Percentiles rank a stretch among this genome's conserved stretches.
Conservation (phyloP, 805 yeast genomes). For the Ogataea pilisensis region DNA sequence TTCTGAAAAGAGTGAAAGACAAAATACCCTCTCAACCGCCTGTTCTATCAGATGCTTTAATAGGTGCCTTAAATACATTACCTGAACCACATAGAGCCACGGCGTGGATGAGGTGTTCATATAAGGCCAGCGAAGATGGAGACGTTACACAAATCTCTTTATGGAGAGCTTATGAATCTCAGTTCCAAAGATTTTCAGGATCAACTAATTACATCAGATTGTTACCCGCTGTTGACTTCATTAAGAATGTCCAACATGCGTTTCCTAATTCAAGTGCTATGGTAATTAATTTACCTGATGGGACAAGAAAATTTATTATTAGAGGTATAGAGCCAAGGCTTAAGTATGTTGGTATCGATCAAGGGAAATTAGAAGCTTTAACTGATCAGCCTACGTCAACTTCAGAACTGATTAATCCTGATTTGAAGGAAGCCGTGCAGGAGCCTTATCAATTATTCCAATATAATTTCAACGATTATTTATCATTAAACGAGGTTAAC, state of each 20-base stretch:
- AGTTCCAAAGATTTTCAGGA: constrained; percentile 63
- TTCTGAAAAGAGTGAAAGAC: constrained; percentile 57
- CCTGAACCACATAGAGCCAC: constrained; percentile 90
- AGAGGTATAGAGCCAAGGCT: constrained; percentile 90
- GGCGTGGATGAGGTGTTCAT: constrained; percentile 90
- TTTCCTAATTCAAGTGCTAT: constrained; percentile 88
- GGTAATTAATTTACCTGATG: constrained; percentile 69
- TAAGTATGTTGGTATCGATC: constrained; percentile 44
- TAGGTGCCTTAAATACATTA: constrained; percentile 55
- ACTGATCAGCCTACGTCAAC: constrained; percentile 16
- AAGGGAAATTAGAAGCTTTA: constrained; percentile 41
- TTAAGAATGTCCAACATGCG: constrained; percentile 87
- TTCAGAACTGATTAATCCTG: constrained; percentile 8
- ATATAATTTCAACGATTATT: constrained; percentile 30
- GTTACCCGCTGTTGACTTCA: constrained; percentile 94
- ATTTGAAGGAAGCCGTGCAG: constrained; percentile 23
- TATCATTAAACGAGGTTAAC: constrained; percentile 37
- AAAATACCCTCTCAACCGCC: constrained; percentile 60
- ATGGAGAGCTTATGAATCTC: constrained; percentile 92
- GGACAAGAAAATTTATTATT: constrained; percentile 79
- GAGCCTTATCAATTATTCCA: constrained; percentile 29
- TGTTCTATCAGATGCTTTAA: constrained; percentile 43
- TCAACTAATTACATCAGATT: constrained; percentile 43
- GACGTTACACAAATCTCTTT: constrained; percentile 93
- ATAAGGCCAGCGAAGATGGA: constrained; percentile 69